Base-by-base conservation (phyloP, 148 eudicot genomes). In the Persicaria maculosa region DNA sequence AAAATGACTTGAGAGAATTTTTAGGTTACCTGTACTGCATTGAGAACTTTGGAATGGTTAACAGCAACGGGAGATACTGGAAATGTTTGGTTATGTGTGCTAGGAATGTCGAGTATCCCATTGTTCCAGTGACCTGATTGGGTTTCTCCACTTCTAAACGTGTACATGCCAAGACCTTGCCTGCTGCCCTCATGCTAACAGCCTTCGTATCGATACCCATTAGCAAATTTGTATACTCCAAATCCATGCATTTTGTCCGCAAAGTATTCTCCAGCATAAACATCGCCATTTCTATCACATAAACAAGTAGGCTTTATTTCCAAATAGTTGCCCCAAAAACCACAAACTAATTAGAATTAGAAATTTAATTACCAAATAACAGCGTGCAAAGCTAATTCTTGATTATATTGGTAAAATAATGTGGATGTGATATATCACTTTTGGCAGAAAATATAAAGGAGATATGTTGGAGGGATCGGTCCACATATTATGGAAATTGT, bases 181-280 rank as follows among this genome's bases (percentile, higher is more conserved):
- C 98, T 88, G 80, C 84, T 86, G 11, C 98, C 98, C 82, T 93
- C 98, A 65, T 93, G 98, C 98, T 97, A 93, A 11, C 94, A 89
- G 80, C 98, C 98, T 84, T 93, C 98, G 72, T 89, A 93, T 9
- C 84, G 81, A 83, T 93, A 97, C 44, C 93, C 95, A 76, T 93
- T 93, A 16, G 90, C 91, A 83, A 93, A 93, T 69, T 80, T 81
- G 78, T 93, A 93, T 0, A 89, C 86, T 64, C 98, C 98, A 79
- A 89, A 93, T 25, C 98, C 98, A 79, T 93, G 98, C 97, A 93
- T 93, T 84, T 89, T 93, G 80, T 93, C 98, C 0, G 94, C 93
- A 77, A 93, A 93, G 82, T 93, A 93, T 78, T 93, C 98, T 77
- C 98, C 98, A 68, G 98, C 92, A 82, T 91, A 93, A 40, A 82